These are phyloP conservation scores for Aspergillus viridinutans DNA, from an alignment of 2,329 filamentous ascomycete species.

Conservation along the genomic window DNA sequence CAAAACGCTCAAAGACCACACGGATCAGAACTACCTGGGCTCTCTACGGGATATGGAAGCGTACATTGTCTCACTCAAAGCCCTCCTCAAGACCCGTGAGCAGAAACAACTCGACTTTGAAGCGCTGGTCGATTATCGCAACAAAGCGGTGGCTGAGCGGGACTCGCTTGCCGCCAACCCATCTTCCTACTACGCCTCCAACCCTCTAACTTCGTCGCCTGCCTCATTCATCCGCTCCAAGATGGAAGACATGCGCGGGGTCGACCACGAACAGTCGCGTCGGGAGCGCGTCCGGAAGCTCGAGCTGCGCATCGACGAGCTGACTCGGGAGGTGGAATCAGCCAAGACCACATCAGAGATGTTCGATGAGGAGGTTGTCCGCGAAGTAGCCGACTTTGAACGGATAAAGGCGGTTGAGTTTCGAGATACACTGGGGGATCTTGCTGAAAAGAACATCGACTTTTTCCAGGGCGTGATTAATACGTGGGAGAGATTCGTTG, in stretches of 20 bases:
- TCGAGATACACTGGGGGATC: slow-evolving; percentile 73
- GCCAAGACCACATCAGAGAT: slow-evolving; percentile 83
- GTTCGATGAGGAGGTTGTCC: slow-evolving; percentile 94
- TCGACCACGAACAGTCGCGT: slow-evolving; percentile 89
- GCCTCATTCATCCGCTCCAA: slow-evolving; percentile 87
- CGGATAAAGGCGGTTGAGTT: slow-evolving; percentile 94
- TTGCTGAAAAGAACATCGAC: slow-evolving; percentile 79
- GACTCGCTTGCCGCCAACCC: slow-evolving; percentile 70
- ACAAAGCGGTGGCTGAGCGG: slow-evolving; percentile 81
- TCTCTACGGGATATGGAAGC: slow-evolving; percentile 92
- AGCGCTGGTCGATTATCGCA: slow-evolving; percentile 89
- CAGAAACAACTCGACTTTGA: slow-evolving; percentile 98
- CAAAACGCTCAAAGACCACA: slow-evolving; percentile 78
- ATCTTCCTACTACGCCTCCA: slow-evolving; percentile 53
- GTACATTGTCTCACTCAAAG: slow-evolving; percentile 82
- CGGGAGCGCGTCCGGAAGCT: slow-evolving; percentile 84
- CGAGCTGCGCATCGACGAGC: slow-evolving; percentile 85
- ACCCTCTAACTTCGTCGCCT: slow-evolving; percentile 58
- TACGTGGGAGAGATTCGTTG: slow-evolving; percentile 86
- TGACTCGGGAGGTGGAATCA: slow-evolving; percentile 82
- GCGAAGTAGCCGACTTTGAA: slow-evolving; percentile 91
- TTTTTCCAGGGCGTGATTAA: slow-evolving; percentile 79
- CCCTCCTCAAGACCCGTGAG: slow-evolving; percentile 85
- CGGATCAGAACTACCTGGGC: slow-evolving; percentile 92
- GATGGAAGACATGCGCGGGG: slow-evolving; percentile 92